Conservation (phyloP, 805 yeast species). For the Danielia oregonensis region DNA sequence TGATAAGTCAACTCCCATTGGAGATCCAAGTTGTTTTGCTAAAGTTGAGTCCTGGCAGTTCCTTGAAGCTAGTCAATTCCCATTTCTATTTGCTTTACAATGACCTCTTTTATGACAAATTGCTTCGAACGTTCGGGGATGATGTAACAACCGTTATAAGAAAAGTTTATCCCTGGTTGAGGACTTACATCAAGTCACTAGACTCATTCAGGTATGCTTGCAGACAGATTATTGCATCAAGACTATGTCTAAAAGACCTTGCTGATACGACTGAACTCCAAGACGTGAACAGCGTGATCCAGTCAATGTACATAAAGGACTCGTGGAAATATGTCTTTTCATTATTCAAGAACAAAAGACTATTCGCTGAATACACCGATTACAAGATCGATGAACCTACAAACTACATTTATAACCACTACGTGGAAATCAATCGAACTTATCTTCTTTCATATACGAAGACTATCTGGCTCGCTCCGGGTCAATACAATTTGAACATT, state of each 20-base stretch:
- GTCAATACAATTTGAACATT: constrained; percentile 47
- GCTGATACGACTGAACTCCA: neutral
- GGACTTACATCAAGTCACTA: constrained; percentile 34
- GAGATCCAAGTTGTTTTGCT: constrained; percentile 42
- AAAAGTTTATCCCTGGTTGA: constrained; percentile 37
- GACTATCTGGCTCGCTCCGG: constrained; percentile 44
- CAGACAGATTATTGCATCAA: constrained; percentile 24
- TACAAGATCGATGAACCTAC: constrained; percentile 47
- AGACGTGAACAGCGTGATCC: constrained; percentile 11
- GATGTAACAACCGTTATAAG: constrained; percentile 26
- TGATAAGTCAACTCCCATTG: constrained; percentile 30
- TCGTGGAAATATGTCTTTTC: constrained; percentile 55
- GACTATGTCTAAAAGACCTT: constrained; percentile 24
- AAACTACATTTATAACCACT: constrained; percentile 40
- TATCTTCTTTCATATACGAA: constrained; percentile 46
- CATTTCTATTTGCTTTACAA: constrained; percentile 50
- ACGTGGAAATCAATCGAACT: constrained; percentile 47
- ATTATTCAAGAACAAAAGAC: constrained; percentile 46
- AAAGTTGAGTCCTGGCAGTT: constrained; percentile 27
- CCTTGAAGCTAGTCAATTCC: constrained; percentile 32
- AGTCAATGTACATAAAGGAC: constrained; percentile 37
- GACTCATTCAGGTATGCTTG: constrained; percentile 30
- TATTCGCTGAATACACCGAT: constrained; percentile 47
- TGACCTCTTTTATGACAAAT: constrained; percentile 40
- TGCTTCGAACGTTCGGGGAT: constrained; percentile 35